Evolutionary conservation across 257 asterid genomes (phyloP), one percentile per base, ranked within the genome.

Genomic region (Anisodus tanguticus): DNA sequence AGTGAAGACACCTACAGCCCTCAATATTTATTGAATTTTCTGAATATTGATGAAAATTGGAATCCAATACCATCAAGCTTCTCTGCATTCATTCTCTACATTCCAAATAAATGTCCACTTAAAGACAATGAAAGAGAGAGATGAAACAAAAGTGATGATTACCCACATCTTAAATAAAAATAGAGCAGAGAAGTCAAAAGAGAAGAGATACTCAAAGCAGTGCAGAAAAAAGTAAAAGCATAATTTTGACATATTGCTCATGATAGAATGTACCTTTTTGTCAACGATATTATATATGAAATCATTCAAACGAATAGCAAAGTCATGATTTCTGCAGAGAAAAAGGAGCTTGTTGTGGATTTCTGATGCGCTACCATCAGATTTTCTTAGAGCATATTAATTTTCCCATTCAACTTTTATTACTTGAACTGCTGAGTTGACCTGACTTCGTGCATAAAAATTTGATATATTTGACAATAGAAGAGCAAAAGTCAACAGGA

Each of bases 61-160:
- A 69, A 69, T 69, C 78, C 31, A 69, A 69, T 69, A 39, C 7
- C 16, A 39, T 69, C 54, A 69, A 69, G 26, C 31, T 69, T 69
- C 54, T 69, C 54, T 8, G 0, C 16, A 41, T 19, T 69, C 54
- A 26, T 10, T 31, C 35, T 31, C 54, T 69, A 69, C 43, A 67
- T 6, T 68, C 37, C 51, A 68, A 37, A 68, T 15, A 68, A 15
- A 68, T 8, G 13, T 68, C 22, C 76, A 68, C 0, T 37, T 7
- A 13, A 68, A 37, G 49, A 68, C 76, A 37, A 7, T 16, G 76
- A 13, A 68, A 68, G 51, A 68, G 49, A 66, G 51, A 15, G 49
- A 15, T 15, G 76, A n/a, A 68, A 7, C 7, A 39, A 17, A 41
- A 17, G 16, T 41, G 78, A 70, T 39, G 77, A 68, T 16, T 39